A percentile compares a stretch with the other conserved stretches of the same genome.
Conservation (phyloP, 1,284 basidiomycete species). For the Inonotus hispidus region DNA sequence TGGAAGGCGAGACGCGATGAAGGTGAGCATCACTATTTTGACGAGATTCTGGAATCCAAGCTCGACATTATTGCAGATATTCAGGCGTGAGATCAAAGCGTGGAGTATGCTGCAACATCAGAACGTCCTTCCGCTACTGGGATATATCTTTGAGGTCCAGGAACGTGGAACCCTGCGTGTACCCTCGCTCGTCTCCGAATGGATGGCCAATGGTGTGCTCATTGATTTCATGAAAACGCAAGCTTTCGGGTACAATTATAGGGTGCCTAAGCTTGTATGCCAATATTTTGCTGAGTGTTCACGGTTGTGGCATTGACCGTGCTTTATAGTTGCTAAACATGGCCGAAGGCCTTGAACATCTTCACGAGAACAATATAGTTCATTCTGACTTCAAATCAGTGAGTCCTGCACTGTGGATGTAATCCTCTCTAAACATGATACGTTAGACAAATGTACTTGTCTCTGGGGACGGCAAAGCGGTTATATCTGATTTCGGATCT, state of each 20-base stretch:
- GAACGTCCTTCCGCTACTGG: not conserved
- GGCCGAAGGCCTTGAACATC: not conserved
- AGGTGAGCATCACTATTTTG: not conserved
- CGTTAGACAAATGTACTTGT: not conserved
- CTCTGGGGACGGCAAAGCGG: not conserved
- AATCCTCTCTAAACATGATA: not conserved
- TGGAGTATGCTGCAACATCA: not conserved
- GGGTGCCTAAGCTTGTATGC: too few relatives aligned
- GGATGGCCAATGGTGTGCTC: not conserved
- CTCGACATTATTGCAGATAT: not conserved
- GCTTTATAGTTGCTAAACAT: not conserved
- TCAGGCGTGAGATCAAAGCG: slow-evolving; percentile 3
- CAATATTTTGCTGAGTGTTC: not conserved
- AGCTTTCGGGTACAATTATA: not conserved
- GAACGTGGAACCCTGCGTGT: not conserved
- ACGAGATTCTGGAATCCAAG: not conserved
- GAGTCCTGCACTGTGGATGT: not conserved
- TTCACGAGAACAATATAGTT: not conserved
- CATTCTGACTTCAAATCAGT: not conserved
- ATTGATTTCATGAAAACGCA: not conserved
- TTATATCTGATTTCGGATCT: not conserved
- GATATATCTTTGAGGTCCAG: not conserved
- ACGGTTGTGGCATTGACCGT: not conserved
- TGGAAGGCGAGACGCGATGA: not conserved
- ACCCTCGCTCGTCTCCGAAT: not conserved